Percentiles rank a stretch among this genome's conserved stretches.
These are phyloP conservation scores for Xylaria digitata DNA, from an alignment of 2,329 filamentous ascomycete genomes.

Conservation along the genomic window DNA sequence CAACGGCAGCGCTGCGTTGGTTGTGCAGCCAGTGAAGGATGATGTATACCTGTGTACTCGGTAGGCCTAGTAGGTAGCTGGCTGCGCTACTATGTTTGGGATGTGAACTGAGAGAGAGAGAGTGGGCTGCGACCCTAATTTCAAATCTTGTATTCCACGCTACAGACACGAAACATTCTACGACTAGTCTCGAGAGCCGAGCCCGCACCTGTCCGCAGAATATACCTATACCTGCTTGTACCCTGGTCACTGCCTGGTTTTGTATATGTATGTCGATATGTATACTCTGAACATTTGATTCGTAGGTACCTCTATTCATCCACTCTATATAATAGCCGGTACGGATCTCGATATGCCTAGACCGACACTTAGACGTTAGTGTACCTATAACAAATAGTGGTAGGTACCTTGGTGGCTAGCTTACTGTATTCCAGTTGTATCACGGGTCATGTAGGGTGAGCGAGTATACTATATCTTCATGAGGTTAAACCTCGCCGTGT, in stretches of 20 bases:
- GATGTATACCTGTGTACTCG: background rate
- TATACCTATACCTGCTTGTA: background rate
- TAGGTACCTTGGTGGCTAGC: constrained; percentile 18
- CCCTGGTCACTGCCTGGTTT: background rate
- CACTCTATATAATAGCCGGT: background rate
- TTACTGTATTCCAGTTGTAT: constrained; percentile 28
- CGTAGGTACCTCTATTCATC: constrained; percentile 5
- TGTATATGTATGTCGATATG: background rate
- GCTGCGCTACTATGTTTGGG: background rate
- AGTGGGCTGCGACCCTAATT: constrained; percentile 28
- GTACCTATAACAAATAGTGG: background rate
- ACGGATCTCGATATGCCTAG: background rate
- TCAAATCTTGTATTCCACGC: constrained; percentile 33
- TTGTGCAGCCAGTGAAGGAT: background rate
- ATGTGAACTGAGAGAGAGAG: constrained; percentile 20
- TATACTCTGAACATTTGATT: constrained; percentile 16
- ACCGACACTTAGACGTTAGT: constrained; percentile 2
- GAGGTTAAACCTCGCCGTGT: background rate
- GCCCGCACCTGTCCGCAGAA: constrained; percentile 33
- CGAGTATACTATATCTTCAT: background rate
- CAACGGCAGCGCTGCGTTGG: too few species aligned
- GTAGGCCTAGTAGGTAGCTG: too few species aligned
- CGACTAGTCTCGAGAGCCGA: constrained; percentile 16
- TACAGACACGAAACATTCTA: constrained; percentile 25
- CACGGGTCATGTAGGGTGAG: background rate